Evolutionary conservation across 2,329 filamentous ascomycete genomes (phyloP), one percentile per base, ranked within the genome.

Genomic region (Pseudogymnoascus destructans): DNA sequence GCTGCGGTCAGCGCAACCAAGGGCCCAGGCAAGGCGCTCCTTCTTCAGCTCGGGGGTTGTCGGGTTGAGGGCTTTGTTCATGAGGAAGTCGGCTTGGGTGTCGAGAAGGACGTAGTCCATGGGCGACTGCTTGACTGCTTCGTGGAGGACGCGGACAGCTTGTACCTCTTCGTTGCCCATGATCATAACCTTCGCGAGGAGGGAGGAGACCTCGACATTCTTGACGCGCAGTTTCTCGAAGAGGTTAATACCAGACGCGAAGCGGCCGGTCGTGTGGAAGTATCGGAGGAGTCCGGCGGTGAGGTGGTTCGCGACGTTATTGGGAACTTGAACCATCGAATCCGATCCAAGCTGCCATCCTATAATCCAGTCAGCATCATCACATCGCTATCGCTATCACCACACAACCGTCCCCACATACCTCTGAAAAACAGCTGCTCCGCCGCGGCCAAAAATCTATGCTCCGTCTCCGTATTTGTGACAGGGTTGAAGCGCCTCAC

Each of bases 81-180:
- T 82, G 64, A 95, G 82, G 68, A 97, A 98, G 11, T 90, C 84
- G 15, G 93, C 91, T 71, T 98, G 93, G 46, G 91, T 88, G 67
- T 97, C 92, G 8, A 98, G 83, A 73, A 98, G 85, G 32, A 95
- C 87, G 70, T 97, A 96, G 72, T 98, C 93, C 91, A 98, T 97
- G 0, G 93, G 91, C 0, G 92, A 81, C 65, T 96, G 86, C 70
- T 95, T 86, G 25, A 98, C 79, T 2, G 90, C 87, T 57, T 95
- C 85, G 68, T 95, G 87, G 56, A 98, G 78, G 15, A 95, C 79
- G 61, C 89, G 83, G 30, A 98, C 87, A 1, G 91, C 93, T 65
- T 95, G 85, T n/a, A 98, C 93, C 70, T 98, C 93, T 70, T 98
- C 93, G 64, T 96, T 91, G 17, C 89, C 93, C 77, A 93, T 89